phyloP scores from a whole-genome alignment of 805 yeast species.

The Candida broadrunensis region DNA sequence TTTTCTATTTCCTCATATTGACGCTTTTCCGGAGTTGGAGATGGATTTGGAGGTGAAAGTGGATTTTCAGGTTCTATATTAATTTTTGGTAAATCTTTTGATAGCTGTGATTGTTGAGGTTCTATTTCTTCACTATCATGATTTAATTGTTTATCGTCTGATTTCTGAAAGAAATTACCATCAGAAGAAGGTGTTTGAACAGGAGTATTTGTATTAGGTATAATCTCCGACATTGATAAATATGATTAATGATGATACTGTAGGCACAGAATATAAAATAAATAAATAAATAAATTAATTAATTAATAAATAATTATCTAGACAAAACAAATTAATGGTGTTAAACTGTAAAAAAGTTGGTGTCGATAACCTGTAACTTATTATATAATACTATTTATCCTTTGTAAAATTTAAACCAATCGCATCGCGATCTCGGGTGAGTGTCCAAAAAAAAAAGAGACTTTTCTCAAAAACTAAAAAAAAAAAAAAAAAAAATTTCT shows the following conservation, averaged over 20 bases:
- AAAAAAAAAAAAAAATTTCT: too few species aligned
- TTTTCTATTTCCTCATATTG: constrained; percentile 24
- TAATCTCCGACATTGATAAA: neutral
- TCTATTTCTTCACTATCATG: too few species aligned
- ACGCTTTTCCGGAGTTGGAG: constrained; percentile 40
- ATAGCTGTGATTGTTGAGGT: neutral
- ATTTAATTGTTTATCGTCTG: too few species aligned
- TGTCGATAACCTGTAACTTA: too few species aligned
- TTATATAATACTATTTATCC: too few species aligned
- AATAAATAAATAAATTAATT: too few species aligned
- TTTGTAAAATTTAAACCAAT: neutral
- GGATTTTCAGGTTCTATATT: constrained; percentile 27
- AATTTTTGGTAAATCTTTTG: neutral
- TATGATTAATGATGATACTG: too few species aligned
- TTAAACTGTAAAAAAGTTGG: too few species aligned
- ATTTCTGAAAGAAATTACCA: constrained; percentile 6
- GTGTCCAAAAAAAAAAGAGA: neutral
- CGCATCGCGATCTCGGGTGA: neutral
- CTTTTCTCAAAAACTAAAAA: too few species aligned
- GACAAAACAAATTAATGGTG: too few species aligned
- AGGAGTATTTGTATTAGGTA: constrained; percentile 30
- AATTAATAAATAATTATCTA: too few species aligned
- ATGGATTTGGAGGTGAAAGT: constrained; percentile 44
- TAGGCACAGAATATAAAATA: too few species aligned
- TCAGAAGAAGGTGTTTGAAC: constrained; percentile 39